phyloP scores from a whole-genome alignment of 805 yeast species.

The Wickerhamomyces ciferrii region DNA sequence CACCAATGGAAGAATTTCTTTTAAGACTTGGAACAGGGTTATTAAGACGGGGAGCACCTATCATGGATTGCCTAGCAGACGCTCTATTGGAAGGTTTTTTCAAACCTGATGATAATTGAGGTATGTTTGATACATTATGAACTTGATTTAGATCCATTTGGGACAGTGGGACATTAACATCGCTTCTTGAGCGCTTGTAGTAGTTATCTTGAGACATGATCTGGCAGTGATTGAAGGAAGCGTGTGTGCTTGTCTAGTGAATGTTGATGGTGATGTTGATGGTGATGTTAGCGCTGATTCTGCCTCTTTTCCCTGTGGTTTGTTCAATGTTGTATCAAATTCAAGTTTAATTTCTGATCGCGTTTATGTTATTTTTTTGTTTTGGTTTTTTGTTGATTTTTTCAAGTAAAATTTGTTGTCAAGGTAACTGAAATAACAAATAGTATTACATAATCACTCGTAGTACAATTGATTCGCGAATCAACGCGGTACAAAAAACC shows the following conservation, averaged over 20 bases:
- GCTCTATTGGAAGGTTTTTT: slow-evolving; percentile 17
- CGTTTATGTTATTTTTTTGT: no score
- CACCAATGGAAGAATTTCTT: slow-evolving; percentile 19
- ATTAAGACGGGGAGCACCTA: slow-evolving; percentile 23
- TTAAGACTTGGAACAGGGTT: slow-evolving; percentile 6
- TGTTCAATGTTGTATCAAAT: no score
- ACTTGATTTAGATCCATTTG: slow-evolving; percentile 20
- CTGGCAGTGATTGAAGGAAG: not conserved
- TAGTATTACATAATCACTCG: no score
- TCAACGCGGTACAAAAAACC: no score
- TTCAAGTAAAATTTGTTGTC: no score
- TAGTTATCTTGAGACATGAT: slow-evolving; percentile 21
- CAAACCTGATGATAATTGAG: slow-evolving; percentile 18
- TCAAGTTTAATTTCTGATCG: no score
- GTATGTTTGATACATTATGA: slow-evolving; percentile 19
- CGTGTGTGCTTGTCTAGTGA: no score
- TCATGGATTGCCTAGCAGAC: slow-evolving; percentile 24
- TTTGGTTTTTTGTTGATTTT: no score
- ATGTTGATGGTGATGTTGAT: not conserved
- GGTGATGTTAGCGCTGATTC: not conserved
- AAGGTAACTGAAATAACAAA: no score
- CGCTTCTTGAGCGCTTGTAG: slow-evolving; percentile 13
- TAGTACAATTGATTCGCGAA: no score
- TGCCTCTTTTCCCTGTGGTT: no score
- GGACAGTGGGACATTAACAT: slow-evolving; percentile 14